Evolutionary conservation across 2,329 filamentous ascomycete genomes (phyloP).

Genomic region (Colletotrichum cuscutae): DNA sequence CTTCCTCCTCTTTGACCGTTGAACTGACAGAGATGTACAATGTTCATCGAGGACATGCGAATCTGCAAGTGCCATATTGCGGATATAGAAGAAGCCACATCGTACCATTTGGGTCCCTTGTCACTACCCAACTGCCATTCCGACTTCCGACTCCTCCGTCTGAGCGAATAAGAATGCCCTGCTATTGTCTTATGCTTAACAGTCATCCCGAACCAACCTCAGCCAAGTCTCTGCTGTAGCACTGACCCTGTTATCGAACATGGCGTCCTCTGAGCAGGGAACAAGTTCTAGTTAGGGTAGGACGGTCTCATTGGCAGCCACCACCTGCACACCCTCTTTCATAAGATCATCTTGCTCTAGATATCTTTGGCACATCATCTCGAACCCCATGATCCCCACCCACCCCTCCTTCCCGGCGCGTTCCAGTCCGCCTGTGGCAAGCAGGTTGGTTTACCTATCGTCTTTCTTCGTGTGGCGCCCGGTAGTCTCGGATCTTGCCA

Average conservation of each 20-base stretch:
- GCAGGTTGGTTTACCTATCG: not conserved
- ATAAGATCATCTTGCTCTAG: slow-evolving; percentile 28
- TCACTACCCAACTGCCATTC: slow-evolving; percentile 29
- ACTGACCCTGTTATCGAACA: slow-evolving; percentile 4
- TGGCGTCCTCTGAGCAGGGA: slow-evolving; percentile 26
- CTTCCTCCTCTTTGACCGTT: not conserved
- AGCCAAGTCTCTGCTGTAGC: slow-evolving; percentile 10
- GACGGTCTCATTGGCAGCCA: slow-evolving; percentile 3
- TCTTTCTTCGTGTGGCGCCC: slow-evolving; percentile 12
- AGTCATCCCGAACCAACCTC: slow-evolving; percentile 17
- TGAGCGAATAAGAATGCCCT: slow-evolving; percentile 13
- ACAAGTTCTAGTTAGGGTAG: not conserved
- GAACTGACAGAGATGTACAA: not conserved
- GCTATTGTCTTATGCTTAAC: slow-evolving; percentile 31
- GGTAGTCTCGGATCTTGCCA: slow-evolving; percentile 34
- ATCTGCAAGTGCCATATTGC: not conserved
- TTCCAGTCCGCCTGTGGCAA: slow-evolving; percentile 20
- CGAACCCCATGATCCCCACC: slow-evolving; percentile 34
- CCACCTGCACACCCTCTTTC: slow-evolving; percentile 33
- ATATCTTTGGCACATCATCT: slow-evolving; percentile 25
- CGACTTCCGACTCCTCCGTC: slow-evolving; percentile 23
- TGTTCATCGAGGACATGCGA: not conserved
- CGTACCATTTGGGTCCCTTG: slow-evolving; percentile 15
- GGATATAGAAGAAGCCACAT: not conserved
- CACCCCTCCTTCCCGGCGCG: slow-evolving; percentile 29